Evolutionary conservation across 2,329 filamentous ascomycete genomes (phyloP).

Genomic region (Hortaea werneckii): DNA sequence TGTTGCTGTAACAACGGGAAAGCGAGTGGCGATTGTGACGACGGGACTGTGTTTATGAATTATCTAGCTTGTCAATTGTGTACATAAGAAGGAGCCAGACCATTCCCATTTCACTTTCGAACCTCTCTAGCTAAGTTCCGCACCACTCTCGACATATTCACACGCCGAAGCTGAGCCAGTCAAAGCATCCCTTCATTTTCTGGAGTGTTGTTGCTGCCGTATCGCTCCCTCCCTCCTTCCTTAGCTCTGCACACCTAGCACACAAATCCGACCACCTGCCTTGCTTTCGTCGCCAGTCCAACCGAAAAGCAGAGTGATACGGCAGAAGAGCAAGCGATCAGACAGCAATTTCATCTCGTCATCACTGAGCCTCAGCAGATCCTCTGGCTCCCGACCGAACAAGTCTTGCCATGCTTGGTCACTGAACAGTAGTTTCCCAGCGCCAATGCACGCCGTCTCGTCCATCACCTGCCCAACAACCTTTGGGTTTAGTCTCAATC

Average conservation of each 20-base stretch:
- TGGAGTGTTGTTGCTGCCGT: background rate
- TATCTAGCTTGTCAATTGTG: too few species aligned
- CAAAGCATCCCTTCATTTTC: background rate
- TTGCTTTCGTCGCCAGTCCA: conserved; percentile 32
- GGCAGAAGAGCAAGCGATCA: conserved; percentile 41
- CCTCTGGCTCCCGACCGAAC: conserved; percentile 34
- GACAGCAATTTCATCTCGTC: conserved; percentile 41
- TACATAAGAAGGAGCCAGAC: too few species aligned
- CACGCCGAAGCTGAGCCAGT: too few species aligned
- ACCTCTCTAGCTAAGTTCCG: too few species aligned
- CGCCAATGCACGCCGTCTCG: conserved; percentile 45
- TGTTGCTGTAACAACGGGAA: too few species aligned
- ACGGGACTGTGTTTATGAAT: too few species aligned
- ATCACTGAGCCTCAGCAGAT: conserved; percentile 31
- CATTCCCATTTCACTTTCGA: too few species aligned
- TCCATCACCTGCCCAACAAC: conserved; percentile 38
- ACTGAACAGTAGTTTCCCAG: conserved; percentile 46
- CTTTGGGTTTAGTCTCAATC: conserved; percentile 32
- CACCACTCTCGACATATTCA: too few species aligned
- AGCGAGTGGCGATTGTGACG: too few species aligned
- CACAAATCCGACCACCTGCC: conserved; percentile 23
- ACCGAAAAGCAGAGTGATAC: conserved; percentile 47
- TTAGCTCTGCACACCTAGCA: conserved; percentile 27
- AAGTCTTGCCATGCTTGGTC: conserved; percentile 44
- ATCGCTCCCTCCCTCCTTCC: background rate